Percentiles rank a stretch among this genome's conserved stretches.
phyloP scores from a whole-genome alignment of 371 early-diverging fungal genomes.

The Mucor irregularis region DNA sequence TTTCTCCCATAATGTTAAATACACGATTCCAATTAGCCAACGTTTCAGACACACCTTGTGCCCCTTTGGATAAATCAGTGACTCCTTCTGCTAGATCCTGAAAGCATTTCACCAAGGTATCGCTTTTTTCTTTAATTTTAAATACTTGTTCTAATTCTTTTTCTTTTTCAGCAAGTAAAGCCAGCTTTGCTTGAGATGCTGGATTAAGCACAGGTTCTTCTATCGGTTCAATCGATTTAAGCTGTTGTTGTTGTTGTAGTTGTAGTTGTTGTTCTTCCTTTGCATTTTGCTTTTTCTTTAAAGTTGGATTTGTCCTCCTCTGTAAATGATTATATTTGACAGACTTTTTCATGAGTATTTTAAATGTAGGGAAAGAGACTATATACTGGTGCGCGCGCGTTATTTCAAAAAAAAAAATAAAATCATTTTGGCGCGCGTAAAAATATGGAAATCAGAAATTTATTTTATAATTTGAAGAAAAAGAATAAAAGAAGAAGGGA shows the following conservation, averaged over 20 bases:
- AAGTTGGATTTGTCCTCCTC: not conserved
- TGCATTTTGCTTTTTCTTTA: not conserved
- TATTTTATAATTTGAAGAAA: no score
- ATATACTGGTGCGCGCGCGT: not conserved
- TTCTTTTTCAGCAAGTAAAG: not conserved
- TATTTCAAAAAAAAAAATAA: not conserved
- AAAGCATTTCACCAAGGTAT: not conserved
- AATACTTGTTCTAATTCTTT: constrained; percentile 1
- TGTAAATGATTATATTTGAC: not conserved
- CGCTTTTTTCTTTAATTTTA: constrained; percentile 1
- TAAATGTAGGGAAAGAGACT: no score
- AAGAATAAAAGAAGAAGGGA: no score
- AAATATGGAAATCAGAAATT: no score
- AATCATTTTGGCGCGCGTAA: not conserved
- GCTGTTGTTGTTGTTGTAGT: not conserved
- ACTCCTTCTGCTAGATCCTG: not conserved
- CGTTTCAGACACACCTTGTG: not conserved
- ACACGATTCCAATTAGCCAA: constrained; percentile 21
- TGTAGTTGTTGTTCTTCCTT: not conserved
- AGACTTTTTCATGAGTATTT: no score
- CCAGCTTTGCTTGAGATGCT: constrained; percentile 1
- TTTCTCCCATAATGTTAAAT: constrained; percentile 11
- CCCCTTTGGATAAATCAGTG: not conserved
- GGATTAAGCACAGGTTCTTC: not conserved
- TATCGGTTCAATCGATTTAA: not conserved